Evolutionary conservation across 164 flowering plant genomes (phyloP).

Genomic region (Chimonanthus praecox): DNA sequence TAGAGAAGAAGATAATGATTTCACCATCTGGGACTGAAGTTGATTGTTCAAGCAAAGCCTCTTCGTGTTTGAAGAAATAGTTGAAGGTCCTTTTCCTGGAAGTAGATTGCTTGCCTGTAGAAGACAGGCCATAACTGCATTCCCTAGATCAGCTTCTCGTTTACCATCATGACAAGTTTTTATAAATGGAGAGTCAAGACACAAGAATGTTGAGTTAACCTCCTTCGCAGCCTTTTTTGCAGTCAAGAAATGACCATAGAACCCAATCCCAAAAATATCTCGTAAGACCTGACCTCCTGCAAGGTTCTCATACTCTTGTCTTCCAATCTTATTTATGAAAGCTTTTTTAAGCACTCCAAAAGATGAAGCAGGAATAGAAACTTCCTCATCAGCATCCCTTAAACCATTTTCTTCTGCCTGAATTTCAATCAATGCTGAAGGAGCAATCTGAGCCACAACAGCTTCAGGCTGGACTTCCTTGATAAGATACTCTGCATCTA

Average conservation of each 20-base stretch:
- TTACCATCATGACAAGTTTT: conserved; percentile 5
- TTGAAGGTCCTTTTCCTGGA: conserved; percentile 35
- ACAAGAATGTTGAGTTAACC: conserved; percentile 54
- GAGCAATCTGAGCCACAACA: conserved; percentile 59
- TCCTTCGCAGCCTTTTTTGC: conserved; percentile 72
- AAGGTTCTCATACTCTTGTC: conserved; percentile 58
- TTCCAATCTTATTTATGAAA: conserved; percentile 52
- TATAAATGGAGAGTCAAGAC: conserved; percentile 55
- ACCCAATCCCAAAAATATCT: conserved; percentile 76
- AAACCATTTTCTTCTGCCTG: conserved; percentile 11
- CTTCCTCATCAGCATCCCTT: neutral
- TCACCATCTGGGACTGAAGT: conserved; percentile 39
- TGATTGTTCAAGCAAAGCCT: conserved; percentile 35
- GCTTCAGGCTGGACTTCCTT: conserved; percentile 65
- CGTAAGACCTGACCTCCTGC: conserved; percentile 66
- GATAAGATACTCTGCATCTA: conserved; percentile 60
- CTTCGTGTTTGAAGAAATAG: conserved; percentile 19
- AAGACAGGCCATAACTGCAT: conserved; percentile 12
- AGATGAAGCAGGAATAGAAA: conserved; percentile 54
- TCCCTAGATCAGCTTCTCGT: conserved; percentile 17
- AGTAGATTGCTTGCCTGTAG: conserved; percentile 39
- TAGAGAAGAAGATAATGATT: conserved; percentile 35
- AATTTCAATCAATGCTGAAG: conserved; percentile 17
- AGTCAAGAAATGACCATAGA: conserved; percentile 63
- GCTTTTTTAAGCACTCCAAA: conserved; percentile 61